These are phyloP conservation scores for Rhizopogon roseolus DNA, from an alignment of 768 basidiomycete species.

Conservation along the genomic window DNA sequence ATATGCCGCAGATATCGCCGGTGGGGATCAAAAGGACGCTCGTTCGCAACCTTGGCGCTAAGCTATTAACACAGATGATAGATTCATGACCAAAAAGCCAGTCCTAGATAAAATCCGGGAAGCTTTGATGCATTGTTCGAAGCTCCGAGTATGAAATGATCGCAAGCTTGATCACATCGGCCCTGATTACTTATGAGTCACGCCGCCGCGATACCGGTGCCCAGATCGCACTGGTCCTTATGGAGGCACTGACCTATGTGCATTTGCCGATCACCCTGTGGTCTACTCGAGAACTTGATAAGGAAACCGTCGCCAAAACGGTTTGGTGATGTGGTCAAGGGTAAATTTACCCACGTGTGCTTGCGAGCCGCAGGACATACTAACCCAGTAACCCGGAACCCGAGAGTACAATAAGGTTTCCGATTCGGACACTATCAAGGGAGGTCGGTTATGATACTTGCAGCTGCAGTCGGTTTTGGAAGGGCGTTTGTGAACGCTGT, in stretches of 20 bases:
- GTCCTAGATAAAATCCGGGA: constrained; percentile 18
- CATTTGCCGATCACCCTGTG: constrained; percentile 34
- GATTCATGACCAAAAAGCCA: not conserved
- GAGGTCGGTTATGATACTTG: constrained; percentile 23
- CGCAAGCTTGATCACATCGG: constrained; percentile 29
- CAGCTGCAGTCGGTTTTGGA: constrained; percentile 35
- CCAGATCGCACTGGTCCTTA: constrained; percentile 37
- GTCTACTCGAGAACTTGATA: constrained; percentile 28
- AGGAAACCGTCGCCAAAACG: constrained; percentile 23
- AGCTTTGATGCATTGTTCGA: constrained; percentile 27
- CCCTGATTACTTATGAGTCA: constrained; percentile 36
- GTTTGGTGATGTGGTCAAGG: constrained; percentile 37
- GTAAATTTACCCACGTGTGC: constrained; percentile 11
- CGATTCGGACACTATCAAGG: constrained; percentile 27
- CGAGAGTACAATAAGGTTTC: constrained; percentile 38
- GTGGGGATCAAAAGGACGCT: constrained; percentile 31
- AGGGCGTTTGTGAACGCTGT: constrained; percentile 15
- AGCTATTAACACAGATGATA: not conserved
- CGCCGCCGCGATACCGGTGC: constrained; percentile 46
- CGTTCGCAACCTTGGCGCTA: not conserved
- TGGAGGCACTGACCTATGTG: constrained; percentile 20
- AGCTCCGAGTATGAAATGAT: not conserved
- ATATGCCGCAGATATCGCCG: constrained; percentile 34
- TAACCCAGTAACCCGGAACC: constrained; percentile 32
- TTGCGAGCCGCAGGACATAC: constrained; percentile 29